Conservation (phyloP, 495 filamentous ascomycete genomes). For the Hyaloscypha bicolor region DNA sequence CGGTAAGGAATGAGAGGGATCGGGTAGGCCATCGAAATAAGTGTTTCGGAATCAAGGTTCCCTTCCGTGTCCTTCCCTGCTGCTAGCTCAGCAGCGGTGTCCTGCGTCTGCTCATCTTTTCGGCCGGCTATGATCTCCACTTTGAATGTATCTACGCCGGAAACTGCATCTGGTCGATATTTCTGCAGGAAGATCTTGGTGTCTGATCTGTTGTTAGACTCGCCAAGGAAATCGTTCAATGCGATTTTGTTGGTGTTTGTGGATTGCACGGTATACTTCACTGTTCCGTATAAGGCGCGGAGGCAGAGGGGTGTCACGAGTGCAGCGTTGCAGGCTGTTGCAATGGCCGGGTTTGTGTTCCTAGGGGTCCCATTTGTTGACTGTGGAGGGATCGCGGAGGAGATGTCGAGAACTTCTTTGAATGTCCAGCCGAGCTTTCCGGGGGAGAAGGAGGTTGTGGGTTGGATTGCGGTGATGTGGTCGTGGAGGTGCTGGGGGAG, state of each 20-base stretch:
- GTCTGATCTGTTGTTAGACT: conserved; percentile 65
- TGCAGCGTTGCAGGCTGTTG: conserved; percentile 10
- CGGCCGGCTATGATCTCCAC: conserved; percentile 65
- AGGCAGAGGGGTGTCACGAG: conserved; percentile 32
- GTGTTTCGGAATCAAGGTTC: conserved; percentile 73
- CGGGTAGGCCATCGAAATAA: conserved; percentile 59
- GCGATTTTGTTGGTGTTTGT: conserved; percentile 40
- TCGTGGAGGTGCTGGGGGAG: conserved; percentile 56
- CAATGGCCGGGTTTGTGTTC: neutral
- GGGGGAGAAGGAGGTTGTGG: conserved; percentile 60
- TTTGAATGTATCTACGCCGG: conserved; percentile 41
- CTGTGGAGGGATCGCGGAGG: neutral
- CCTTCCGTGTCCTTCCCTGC: conserved; percentile 58
- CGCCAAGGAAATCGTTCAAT: conserved; percentile 66
- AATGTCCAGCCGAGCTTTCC: conserved; percentile 6
- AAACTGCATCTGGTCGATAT: conserved; percentile 50
- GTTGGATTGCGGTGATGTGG: conserved; percentile 65
- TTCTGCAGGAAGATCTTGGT: conserved; percentile 57
- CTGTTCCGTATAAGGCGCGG: conserved; percentile 27
- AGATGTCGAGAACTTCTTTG: neutral
- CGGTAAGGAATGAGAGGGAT: conserved; percentile 62
- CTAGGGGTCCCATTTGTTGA: neutral
- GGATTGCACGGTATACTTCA: conserved; percentile 34
- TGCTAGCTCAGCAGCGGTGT: conserved; percentile 34
- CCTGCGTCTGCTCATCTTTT: conserved; percentile 59